These are phyloP conservation scores for Eutrema yunnanense DNA, from an alignment of 345 rosid species.

Conservation along the genomic window DNA sequence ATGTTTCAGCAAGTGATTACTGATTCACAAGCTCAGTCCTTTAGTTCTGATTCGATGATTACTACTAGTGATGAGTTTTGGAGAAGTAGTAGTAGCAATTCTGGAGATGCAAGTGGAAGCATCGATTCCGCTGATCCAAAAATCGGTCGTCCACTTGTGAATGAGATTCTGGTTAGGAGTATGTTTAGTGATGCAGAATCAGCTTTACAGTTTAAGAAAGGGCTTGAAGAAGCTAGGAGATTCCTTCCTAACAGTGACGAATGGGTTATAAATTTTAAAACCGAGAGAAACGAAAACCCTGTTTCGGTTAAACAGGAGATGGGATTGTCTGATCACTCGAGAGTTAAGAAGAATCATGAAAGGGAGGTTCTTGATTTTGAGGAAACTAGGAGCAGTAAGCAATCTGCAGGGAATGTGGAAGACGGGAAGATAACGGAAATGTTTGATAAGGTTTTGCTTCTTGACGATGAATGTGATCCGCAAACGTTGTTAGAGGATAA, in stretches of 20 bases:
- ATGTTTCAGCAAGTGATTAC: conserved; percentile 54
- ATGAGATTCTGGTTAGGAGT: conserved; percentile 41
- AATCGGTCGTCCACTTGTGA: not conserved
- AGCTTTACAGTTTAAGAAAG: conserved; percentile 24
- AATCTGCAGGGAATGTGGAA: conserved; percentile 42
- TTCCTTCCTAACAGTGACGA: conserved; percentile 56
- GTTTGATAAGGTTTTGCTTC: conserved; percentile 66
- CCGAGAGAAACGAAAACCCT: not conserved
- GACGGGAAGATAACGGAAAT: conserved; percentile 53
- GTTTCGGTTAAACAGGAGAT: conserved; percentile 26
- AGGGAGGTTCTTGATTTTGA: conserved; percentile 46
- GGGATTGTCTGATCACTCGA: not conserved
- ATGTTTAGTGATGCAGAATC: conserved; percentile 52
- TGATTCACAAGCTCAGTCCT: conserved; percentile 30
- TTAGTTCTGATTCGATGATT: conserved; percentile 20
- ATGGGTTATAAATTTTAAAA: conserved; percentile 34
- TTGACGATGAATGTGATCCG: conserved; percentile 17
- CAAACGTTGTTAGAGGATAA: not conserved
- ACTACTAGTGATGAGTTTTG: not conserved
- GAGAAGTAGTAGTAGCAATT: not conserved
- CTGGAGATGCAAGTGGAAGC: conserved; percentile 7
- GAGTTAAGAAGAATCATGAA: conserved; percentile 52
- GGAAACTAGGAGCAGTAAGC: conserved; percentile 62
- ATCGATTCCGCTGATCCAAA: not conserved
- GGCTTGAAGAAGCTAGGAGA: conserved; percentile 56